These are phyloP conservation scores for Urochloa ruziziensis DNA, from an alignment of 176 grass and related monocot genomes.

Conservation along the genomic window DNA sequence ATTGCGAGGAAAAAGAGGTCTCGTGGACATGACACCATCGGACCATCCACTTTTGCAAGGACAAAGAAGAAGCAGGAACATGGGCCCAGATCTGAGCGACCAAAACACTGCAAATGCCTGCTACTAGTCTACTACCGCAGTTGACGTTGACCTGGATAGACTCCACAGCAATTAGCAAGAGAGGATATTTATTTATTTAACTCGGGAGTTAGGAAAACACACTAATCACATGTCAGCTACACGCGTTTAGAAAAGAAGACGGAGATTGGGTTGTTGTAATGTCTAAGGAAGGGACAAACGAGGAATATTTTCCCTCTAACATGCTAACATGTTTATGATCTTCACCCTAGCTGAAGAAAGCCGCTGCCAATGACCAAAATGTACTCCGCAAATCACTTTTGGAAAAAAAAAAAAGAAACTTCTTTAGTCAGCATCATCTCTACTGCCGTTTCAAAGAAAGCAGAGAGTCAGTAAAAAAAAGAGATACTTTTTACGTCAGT, in stretches of 20 bases:
- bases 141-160: conserved; percentile 12
- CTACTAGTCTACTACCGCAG: too few species aligned
- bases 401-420: background rate
- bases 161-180: background rate
- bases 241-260: background rate
- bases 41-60: background rate
- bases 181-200: background rate
- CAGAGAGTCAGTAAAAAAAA: background rate
- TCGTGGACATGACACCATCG: background rate
- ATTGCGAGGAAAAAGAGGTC: background rate
- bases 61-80: background rate
- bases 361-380: background rate
- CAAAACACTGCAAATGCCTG: background rate
- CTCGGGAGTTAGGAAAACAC: background rate
- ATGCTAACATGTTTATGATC: background rate
- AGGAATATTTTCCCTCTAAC: background rate
- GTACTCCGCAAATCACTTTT: background rate
- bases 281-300: background rate
- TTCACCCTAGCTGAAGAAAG: background rate
- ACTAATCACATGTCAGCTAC: background rate
- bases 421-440: background rate
- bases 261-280: background rate
- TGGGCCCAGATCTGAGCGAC: background rate
- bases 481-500: background rate
- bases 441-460: background rate